Base-by-base conservation (phyloP, 768 basidiomycete species). In the Paxillus ammoniavirescens region DNA sequence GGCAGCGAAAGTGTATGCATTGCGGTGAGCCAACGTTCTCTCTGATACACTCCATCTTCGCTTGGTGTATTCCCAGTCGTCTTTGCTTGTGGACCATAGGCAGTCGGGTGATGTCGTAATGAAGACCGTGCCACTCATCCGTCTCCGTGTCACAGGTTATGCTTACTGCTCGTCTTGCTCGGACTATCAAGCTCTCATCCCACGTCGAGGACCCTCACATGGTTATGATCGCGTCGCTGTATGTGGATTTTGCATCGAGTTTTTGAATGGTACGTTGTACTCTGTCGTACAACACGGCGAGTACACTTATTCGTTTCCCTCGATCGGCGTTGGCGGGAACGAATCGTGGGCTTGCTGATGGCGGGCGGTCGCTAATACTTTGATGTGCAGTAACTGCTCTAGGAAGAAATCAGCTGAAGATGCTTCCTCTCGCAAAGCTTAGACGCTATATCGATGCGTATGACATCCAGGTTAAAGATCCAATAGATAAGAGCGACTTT, bases 161-260 rank as follows among this genome's bases (percentile, higher is more conserved):
- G 69, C 73, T 5, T 91, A 89, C 63, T 92, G 90, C 63, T 76
- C 82, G 36, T 82, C 78, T 41, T 92, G 90, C 67, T 75, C 83
- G 2, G 89, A 91, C 63, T 90, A 80, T 66, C 86, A 85, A 63
- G 90, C 87, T 1, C 75, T 92, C 38, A 82, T 89, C 82, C 89
- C 89, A n/a, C 77, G 87, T 8, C 57, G 62, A 23, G 57, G 63
- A 8, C 79, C 78, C 9, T 42, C 68, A 9, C 78, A 74, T 31
- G 89, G 89, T 4, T 86, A 91, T 65, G 86, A 88, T 62, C 62
- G 73, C 8, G 78, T 81, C 56, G 70, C 75, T 26, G 90, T 92
- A 33, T 92, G 90, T 62, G 84, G 74, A 1, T 89, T 74, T 65
- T 92, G 90, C 67, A 83, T 89, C 48, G 88, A 91, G 50, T 75